These are phyloP conservation scores for Pyrenochaeta sp. DNA, from an alignment of 2,329 filamentous ascomycete genomes.

Conservation along the genomic window DNA sequence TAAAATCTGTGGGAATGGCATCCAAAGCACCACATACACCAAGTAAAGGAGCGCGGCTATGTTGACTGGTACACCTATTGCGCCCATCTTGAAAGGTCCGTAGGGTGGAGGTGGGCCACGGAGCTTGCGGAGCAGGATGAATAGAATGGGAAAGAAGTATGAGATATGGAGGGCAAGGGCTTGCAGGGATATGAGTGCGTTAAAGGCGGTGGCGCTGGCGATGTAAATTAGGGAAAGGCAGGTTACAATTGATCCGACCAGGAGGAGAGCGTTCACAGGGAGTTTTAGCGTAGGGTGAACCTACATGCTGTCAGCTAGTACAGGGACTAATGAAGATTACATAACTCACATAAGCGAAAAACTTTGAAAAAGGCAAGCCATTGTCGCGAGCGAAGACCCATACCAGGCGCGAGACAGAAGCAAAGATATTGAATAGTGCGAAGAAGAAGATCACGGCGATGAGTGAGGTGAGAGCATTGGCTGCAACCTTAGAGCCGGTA, in stretches of 20 bases:
- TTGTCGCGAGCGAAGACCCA: slow-evolving; percentile 62
- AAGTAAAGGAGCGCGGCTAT: slow-evolving; percentile 33
- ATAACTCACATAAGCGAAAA: slow-evolving; percentile 41
- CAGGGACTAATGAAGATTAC: too few relatives aligned
- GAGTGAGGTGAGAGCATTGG: slow-evolving; percentile 52
- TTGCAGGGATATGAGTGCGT: slow-evolving; percentile 42
- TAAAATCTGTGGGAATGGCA: slow-evolving; percentile 39
- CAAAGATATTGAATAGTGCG: slow-evolving; percentile 54
- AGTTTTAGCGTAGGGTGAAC: slow-evolving; percentile 38
- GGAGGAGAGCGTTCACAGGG: slow-evolving; percentile 34
- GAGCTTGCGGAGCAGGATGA: slow-evolving; percentile 33
- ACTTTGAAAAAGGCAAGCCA: slow-evolving; percentile 51
- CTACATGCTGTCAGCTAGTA: slow-evolving; percentile 11
- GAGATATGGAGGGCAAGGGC: slow-evolving; percentile 43
- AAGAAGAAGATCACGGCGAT: slow-evolving; percentile 52
- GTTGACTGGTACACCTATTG: slow-evolving; percentile 35
- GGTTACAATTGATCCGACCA: slow-evolving; percentile 42
- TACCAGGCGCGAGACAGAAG: slow-evolving; percentile 58
- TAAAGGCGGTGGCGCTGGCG: slow-evolving; percentile 47
- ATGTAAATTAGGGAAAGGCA: slow-evolving; percentile 41
- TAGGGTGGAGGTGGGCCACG: slow-evolving; percentile 28
- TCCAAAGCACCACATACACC: slow-evolving; percentile 37
- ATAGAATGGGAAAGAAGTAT: slow-evolving; percentile 42
- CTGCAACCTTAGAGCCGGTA: slow-evolving; percentile 51
- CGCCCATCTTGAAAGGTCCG: slow-evolving; percentile 40